Evolutionary conservation across 2,329 filamentous ascomycete genomes (phyloP).

Genomic region (Penicillium polonicum): DNA sequence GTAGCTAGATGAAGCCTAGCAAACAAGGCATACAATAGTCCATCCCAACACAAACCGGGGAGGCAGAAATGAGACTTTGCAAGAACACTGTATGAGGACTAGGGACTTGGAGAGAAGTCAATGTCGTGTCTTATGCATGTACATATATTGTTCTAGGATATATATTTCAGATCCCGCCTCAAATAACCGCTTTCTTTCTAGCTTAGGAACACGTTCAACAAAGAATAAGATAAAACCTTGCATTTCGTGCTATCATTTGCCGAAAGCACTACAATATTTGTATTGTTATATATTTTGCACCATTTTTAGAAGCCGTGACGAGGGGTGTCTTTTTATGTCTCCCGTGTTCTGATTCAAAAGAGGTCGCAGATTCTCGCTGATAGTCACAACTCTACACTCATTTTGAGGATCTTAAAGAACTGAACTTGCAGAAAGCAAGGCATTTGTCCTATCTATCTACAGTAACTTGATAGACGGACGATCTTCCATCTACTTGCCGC

Average conservation of each 20-base stretch:
- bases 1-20: too few species aligned
- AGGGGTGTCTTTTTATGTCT: neutral
- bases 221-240: too few species aligned
- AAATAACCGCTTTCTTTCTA: neutral
- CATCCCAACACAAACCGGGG: neutral
- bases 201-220: neutral
- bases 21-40: too few species aligned
- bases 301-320: neutral
- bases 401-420: neutral
- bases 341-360: neutral
- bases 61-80: neutral
- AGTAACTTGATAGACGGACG: neutral
- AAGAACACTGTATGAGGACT: neutral
- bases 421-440: neutral
- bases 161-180: neutral
- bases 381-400: neutral
- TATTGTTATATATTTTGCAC: neutral
- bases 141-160: too few species aligned
- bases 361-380: neutral
- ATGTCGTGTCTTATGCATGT: too few species aligned
- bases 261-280: too few species aligned
- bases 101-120: too few species aligned
- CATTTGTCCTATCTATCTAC: neutral
- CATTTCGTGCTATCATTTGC: neutral
- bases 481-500: neutral